Percentiles rank a stretch among this genome's conserved stretches.
Conservation (phyloP, 768 basidiomycete genomes). For the Boletus reticulatus region DNA sequence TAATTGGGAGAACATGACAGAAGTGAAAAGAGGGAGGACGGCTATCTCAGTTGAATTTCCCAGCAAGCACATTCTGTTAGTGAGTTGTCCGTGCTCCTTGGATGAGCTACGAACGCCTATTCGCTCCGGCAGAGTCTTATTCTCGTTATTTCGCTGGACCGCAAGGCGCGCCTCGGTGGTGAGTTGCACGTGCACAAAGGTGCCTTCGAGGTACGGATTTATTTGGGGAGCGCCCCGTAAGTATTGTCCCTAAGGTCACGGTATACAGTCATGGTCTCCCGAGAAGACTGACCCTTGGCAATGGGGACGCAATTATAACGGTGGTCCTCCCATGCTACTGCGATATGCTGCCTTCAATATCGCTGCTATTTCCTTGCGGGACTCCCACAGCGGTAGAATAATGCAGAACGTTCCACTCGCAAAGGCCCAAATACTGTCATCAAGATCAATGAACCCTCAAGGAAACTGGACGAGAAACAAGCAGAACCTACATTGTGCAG, state of each 20-base stretch:
- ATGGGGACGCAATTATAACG: background rate
- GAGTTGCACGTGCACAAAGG: too few species aligned
- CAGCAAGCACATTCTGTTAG: too few species aligned
- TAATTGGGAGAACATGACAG: too few species aligned
- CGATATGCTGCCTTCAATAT: constrained; percentile 20
- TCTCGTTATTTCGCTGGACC: too few species aligned
- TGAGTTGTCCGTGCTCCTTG: too few species aligned
- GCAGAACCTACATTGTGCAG: constrained; percentile 33
- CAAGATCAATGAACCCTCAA: background rate
- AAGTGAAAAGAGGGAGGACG: too few species aligned
- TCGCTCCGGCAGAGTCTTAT: too few species aligned
- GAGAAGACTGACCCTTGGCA: constrained; percentile 1
- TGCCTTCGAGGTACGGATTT: too few species aligned
- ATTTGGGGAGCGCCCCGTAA: too few species aligned
- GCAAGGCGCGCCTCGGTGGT: too few species aligned
- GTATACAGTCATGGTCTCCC: background rate
- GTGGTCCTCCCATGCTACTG: background rate
- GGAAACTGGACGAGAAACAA: background rate
- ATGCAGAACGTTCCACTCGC: constrained; percentile 37
- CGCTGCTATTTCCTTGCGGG: constrained; percentile 30
- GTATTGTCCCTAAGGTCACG: background rate
- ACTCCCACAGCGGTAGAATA: constrained; percentile 38
- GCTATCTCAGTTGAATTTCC: too few species aligned
- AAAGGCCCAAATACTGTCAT: constrained; percentile 34
- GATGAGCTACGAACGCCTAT: too few species aligned